A percentile compares a stretch with the other conserved stretches of the same genome.
Evolutionary conservation across 2,329 filamentous ascomycete genomes (phyloP).

Genomic region (Neonectria coccinea): DNA sequence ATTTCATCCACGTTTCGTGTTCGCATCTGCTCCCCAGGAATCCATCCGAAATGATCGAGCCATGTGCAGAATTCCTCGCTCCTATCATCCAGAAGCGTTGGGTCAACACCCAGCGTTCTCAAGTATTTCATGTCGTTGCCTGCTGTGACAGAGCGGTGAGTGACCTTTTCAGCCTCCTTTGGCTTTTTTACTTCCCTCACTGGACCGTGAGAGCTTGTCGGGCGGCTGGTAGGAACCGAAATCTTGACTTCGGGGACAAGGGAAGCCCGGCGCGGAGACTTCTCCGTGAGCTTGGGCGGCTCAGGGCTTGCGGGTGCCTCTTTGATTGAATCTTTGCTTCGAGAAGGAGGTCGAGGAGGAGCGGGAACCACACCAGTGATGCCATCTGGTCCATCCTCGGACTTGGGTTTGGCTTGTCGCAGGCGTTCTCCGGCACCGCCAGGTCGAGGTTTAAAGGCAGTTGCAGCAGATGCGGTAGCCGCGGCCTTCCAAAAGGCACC

Average conservation of each 20-base stretch:
- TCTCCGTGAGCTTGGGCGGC: slow-evolving; percentile 42
- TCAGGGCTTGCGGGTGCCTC: slow-evolving; percentile 12
- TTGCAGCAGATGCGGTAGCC: slow-evolving; percentile 62
- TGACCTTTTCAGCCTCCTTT: slow-evolving; percentile 48
- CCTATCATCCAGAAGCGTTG: slow-evolving; percentile 78
- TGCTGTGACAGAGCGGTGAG: slow-evolving; percentile 71
- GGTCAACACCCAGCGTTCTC: slow-evolving; percentile 80
- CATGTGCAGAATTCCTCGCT: slow-evolving; percentile 85
- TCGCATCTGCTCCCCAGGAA: slow-evolving; percentile 78
- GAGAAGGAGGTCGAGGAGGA: slow-evolving; percentile 63
- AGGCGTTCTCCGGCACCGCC: slow-evolving; percentile 88
- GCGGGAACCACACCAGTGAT: slow-evolving; percentile 90
- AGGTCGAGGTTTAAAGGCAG: slow-evolving; percentile 83
- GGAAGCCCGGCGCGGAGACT: slow-evolving; percentile 50
- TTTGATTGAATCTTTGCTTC: not conserved
- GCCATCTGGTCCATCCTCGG: slow-evolving; percentile 81
- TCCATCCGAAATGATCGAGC: slow-evolving; percentile 90
- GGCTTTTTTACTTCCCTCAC: slow-evolving; percentile 51
- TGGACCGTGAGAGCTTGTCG: slow-evolving; percentile 54
- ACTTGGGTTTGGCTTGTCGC: slow-evolving; percentile 69
- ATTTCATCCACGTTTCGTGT: slow-evolving; percentile 82
- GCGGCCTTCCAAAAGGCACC: slow-evolving; percentile 81
- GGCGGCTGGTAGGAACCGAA: slow-evolving; percentile 60
- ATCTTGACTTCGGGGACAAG: slow-evolving; percentile 70
- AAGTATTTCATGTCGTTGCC: slow-evolving; percentile 85